Evolutionary conservation across 2,329 filamentous ascomycete genomes (phyloP).

Genomic region (Ilyonectria destructans): DNA sequence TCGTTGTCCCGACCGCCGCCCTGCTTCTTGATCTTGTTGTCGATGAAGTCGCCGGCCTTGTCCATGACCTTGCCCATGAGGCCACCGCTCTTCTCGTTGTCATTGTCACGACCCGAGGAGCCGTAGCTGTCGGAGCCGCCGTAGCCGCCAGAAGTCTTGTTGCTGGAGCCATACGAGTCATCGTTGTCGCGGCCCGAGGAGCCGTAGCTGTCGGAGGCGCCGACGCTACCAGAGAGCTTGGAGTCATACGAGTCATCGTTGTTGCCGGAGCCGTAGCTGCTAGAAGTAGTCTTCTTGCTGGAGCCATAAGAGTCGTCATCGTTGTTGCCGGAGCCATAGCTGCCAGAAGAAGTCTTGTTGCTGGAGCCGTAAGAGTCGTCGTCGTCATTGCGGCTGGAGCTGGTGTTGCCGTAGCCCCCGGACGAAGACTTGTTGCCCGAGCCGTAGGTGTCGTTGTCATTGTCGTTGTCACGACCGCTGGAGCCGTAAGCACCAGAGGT

Average conservation of each 20-base stretch:
- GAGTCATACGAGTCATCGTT: constrained; percentile 46
- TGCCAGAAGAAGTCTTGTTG: constrained; percentile 20
- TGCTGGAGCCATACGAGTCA: constrained; percentile 44
- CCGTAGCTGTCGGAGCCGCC: constrained; percentile 31
- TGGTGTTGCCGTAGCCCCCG: constrained; percentile 16
- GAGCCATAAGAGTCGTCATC: constrained; percentile 36
- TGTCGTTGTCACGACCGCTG: constrained; percentile 3
- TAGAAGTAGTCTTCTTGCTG: constrained; percentile 11
- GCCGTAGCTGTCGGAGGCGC: constrained; percentile 34
- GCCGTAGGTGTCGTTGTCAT: constrained; percentile 21
- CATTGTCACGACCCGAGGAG: constrained; percentile 37
- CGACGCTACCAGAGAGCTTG: neutral
- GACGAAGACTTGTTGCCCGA: constrained; percentile 11
- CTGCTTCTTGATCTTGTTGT: constrained; percentile 64
- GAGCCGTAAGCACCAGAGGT: constrained; percentile 11
- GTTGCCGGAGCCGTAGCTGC: constrained; percentile 33
- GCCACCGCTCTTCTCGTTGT: constrained; percentile 41
- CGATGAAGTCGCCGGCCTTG: constrained; percentile 68
- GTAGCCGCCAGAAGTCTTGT: constrained; percentile 17
- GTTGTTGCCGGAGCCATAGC: constrained; percentile 26
- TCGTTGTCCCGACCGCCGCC: constrained; percentile 56
- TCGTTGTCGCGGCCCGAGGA: constrained; percentile 40
- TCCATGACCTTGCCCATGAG: constrained; percentile 72
- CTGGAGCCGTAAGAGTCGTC: constrained; percentile 29
- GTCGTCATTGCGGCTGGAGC: constrained; percentile 11